phyloP scores from a whole-genome alignment of 805 yeast species.

The Yamadazyma takamatsuzukensis region DNA sequence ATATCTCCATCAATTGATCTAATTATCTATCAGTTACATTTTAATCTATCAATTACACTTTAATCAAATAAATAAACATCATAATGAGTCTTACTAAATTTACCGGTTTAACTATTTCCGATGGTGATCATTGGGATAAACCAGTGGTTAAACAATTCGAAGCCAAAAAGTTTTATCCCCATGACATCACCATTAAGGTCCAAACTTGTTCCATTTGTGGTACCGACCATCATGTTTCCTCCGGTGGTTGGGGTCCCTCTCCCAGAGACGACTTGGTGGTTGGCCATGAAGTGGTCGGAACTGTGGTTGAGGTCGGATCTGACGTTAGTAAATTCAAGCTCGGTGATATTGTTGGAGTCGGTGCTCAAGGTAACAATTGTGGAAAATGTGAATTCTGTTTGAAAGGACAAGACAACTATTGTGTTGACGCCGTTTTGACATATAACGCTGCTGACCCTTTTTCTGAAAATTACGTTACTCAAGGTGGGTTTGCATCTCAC shows the following conservation, averaged over 20 bases:
- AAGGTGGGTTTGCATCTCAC: conserved; percentile 51
- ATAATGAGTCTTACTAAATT: too few relatives aligned
- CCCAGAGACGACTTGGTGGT: conserved; percentile 32
- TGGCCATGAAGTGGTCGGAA: conserved; percentile 67
- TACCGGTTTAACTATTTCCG: conserved; percentile 5
- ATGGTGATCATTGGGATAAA: conserved; percentile 3
- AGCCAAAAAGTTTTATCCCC: conserved; percentile 1
- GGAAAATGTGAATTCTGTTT: conserved; percentile 56
- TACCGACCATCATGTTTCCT: conserved; percentile 50
- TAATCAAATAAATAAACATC: too few relatives aligned
- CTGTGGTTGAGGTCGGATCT: conserved; percentile 54
- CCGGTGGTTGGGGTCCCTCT: conserved; percentile 47
- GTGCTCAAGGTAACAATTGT: conserved; percentile 67
- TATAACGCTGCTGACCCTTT: conserved; percentile 37
- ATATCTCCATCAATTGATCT: too few relatives aligned
- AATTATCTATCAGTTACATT: too few relatives aligned
- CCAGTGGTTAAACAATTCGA: conserved; percentile 2
- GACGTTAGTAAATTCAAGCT: conserved; percentile 48
- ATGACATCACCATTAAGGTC: conserved; percentile 22
- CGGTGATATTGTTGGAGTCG: conserved; percentile 81
- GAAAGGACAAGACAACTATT: conserved; percentile 42
- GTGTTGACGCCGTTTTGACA: conserved; percentile 47
- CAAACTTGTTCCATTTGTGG: conserved; percentile 63
- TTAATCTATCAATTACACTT: too few relatives aligned
- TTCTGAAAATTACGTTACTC: conserved; percentile 23